A percentile compares a stretch with the other conserved stretches of the same genome.
Evolutionary conservation across 2,329 filamentous ascomycete species (phyloP).

Genomic region (Cladosporium sp.): DNA sequence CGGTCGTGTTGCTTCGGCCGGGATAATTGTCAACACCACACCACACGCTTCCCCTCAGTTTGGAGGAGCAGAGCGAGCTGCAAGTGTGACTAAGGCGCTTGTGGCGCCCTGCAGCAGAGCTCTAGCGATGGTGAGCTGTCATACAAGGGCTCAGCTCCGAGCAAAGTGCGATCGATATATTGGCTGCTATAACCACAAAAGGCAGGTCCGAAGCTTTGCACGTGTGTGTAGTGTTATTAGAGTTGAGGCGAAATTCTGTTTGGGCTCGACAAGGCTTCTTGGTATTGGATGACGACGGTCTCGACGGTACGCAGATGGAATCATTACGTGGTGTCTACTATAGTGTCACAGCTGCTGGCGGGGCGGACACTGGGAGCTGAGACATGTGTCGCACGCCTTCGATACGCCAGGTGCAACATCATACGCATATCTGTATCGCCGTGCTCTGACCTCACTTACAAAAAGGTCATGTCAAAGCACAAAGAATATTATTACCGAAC

Average conservation of each 20-base stretch:
- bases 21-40: not conserved
- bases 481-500: not conserved
- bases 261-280: not conserved
- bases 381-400: not conserved
- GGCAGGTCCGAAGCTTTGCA: not conserved
- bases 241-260: not conserved
- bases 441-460: not conserved
- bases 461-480: not conserved
- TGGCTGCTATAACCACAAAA: not conserved
- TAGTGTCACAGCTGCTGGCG: not conserved
- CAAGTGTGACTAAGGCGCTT: slow-evolving; percentile 13
- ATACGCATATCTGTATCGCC: not conserved
- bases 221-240: not conserved
- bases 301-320: not conserved
- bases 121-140: not conserved
- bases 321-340: not conserved
- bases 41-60: not conserved
- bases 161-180: not conserved
- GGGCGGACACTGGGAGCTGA: not conserved
- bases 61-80: not conserved
- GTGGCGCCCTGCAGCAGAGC: slow-evolving; percentile 13
- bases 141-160: not conserved
- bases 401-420: not conserved
- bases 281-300: not conserved
- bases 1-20: not conserved